A percentile compares a stretch with the other conserved stretches of the same genome.
These are phyloP conservation scores for Metrosideros polymorpha DNA, from an alignment of 441 rosid genomes.

Conservation along the genomic window DNA sequence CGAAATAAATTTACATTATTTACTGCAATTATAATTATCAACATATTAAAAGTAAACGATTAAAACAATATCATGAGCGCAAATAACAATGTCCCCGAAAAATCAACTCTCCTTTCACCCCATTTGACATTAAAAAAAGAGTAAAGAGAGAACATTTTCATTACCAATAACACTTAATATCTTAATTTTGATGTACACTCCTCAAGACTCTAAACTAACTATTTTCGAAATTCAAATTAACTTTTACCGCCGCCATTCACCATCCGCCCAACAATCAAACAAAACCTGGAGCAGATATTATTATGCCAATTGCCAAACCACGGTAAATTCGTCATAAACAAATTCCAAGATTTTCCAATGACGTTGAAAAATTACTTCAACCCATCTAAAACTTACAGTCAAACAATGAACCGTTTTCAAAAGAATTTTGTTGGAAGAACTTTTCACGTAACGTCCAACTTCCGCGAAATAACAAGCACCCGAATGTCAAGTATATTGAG, in stretches of 20 bases:
- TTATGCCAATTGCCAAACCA: no score
- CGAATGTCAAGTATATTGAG: neutral
- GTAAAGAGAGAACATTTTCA: neutral
- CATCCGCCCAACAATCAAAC: neutral
- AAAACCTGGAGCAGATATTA: neutral
- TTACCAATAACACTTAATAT: neutral
- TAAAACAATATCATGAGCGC: neutral
- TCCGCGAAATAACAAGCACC: neutral
- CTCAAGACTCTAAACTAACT: neutral
- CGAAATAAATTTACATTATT: neutral
- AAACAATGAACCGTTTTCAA: neutral
- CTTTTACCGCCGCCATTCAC: neutral
- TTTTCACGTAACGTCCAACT: neutral
- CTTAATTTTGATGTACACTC: neutral
- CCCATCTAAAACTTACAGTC: neutral
- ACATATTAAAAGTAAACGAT: neutral
- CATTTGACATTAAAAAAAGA: neutral
- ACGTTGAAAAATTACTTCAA: no score
- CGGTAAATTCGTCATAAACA: no score
- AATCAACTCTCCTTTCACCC: neutral
- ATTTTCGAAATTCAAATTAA: neutral
- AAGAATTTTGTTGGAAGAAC: no score
- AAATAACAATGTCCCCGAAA: neutral
- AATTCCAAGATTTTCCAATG: no score
- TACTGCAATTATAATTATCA: neutral